Base-by-base conservation (phyloP, 108 stramenopile species). In the Craspedostauros australis region DNA sequence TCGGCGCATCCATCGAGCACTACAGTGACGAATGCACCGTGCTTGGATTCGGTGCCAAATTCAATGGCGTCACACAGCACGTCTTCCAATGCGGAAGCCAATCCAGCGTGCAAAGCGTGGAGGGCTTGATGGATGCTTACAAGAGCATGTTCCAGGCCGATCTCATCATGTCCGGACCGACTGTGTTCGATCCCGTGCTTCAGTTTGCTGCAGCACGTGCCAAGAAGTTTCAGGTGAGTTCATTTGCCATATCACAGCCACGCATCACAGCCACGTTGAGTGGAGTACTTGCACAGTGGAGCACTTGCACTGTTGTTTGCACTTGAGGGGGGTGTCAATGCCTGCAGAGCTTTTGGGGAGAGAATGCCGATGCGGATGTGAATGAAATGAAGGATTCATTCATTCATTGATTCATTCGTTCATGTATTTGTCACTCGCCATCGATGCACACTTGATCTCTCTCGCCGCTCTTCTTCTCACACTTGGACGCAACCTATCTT, bases 21-120 rank as follows among this genome's bases (percentile, higher is more conserved):
- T 77, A 70, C 56, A 66, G 66, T 58, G 52, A 81, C 60, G 48
- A 60, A 25, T 82, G 64, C 32, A 25, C 40, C 39, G 80, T 87
- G 0, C 90, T 72, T 66, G 93, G 93, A 1, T 92, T 91, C 53
- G 93, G 93, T 15, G 88, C 84, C 26, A 90, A 89, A 50, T 72
- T 68, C 48, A 77, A 60, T 20, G 78, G 75, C 23, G 57, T 27
- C 27, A 55, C 71, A 20, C 74, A 68, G 4, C 84, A 80, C 58
- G 63, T 80, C 28, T 85, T 85, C 54, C 77, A 76, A 57, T 75
- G 66, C 26, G 79, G 84, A 22, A 25, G 25, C 4, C 22, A 26
- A 15, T 47, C 47, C 21, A 54, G 56, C 36, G 84, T 66, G 3
- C 41, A 32, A 24, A 83, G 77, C 1, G 66, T 80, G 29, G 39